Conservation (phyloP, 768 basidiomycete genomes). For the Filobasidium floriforme region DNA sequence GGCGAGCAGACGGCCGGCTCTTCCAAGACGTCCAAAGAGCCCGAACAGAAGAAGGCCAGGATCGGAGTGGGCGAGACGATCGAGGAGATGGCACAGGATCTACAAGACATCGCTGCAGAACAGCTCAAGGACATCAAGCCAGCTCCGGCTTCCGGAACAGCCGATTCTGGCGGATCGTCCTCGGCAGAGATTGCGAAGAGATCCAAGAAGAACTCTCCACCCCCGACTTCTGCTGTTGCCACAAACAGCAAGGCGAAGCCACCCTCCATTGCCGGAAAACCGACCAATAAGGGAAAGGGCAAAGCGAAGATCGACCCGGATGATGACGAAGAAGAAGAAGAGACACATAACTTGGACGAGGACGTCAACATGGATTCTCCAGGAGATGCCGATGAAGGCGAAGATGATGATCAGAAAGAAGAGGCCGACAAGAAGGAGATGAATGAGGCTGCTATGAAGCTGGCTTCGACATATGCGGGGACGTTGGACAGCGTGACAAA, state of each 20-base stretch:
- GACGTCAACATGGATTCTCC: conserved; percentile 18
- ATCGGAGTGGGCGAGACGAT: neutral
- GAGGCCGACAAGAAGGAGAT: conserved; percentile 18
- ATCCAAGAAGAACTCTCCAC: neutral
- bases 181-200: no score
- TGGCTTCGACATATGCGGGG: conserved; percentile 14
- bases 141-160: neutral
- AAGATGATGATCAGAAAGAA: conserved; percentile 15
- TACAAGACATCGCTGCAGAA: conserved; percentile 13
- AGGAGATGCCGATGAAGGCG: conserved; percentile 12
- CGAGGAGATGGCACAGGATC: conserved; percentile 9
- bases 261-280: neutral
- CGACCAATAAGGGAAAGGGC: conserved; percentile 16
- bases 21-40: neutral
- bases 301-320: conserved; percentile 23
- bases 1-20: neutral
- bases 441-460: conserved; percentile 7
- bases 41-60: neutral
- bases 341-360: conserved; percentile 56
- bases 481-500: conserved; percentile 1
- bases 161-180: neutral
- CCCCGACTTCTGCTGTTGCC: neutral
- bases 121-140: conserved; percentile 18
- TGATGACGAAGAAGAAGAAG: conserved; percentile 45
- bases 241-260: neutral